Evolutionary conservation across 208 protist species (phyloP).

Genomic region (Trypanosoma cruzi): DNA sequence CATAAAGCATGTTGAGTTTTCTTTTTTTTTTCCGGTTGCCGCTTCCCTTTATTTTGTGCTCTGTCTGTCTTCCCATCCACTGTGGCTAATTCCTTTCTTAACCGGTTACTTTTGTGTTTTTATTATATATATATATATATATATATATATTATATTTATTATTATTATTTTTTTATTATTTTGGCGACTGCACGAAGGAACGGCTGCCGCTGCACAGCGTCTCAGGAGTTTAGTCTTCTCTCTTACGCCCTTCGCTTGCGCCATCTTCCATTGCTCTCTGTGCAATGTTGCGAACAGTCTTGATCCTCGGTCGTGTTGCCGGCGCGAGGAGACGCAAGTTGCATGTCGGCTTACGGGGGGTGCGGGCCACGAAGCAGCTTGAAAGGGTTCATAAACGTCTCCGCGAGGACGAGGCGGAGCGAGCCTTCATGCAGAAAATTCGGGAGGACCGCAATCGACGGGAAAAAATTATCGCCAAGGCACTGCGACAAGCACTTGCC

Average conservation of each 20-base stretch:
- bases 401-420: slow-evolving; percentile 32
- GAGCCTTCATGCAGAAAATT: slow-evolving; percentile 30
- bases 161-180: neutral
- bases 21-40: slow-evolving; percentile 5
- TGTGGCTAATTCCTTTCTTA: no score
- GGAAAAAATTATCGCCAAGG: slow-evolving; percentile 17
- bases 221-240: neutral
- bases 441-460: slow-evolving; percentile 13
- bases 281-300: slow-evolving; percentile 20
- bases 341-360: neutral
- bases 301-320: slow-evolving; percentile 5
- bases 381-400: neutral
- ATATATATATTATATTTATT: slow-evolving; percentile 3
- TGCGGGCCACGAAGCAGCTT: neutral
- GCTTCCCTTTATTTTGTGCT: no score
- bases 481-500: slow-evolving; percentile 16
- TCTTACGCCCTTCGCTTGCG: neutral
- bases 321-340: slow-evolving; percentile 1
- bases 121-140: no score
- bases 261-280: neutral
- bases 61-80: no score
- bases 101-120: no score
- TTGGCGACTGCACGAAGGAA: neutral
- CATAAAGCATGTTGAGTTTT: neutral
- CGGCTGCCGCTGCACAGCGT: neutral